A percentile compares a stretch with the other conserved stretches of the same genome.
Evolutionary conservation across 148 eudicot genomes (phyloP).

Genomic region (Rhododendron mucronatum): DNA sequence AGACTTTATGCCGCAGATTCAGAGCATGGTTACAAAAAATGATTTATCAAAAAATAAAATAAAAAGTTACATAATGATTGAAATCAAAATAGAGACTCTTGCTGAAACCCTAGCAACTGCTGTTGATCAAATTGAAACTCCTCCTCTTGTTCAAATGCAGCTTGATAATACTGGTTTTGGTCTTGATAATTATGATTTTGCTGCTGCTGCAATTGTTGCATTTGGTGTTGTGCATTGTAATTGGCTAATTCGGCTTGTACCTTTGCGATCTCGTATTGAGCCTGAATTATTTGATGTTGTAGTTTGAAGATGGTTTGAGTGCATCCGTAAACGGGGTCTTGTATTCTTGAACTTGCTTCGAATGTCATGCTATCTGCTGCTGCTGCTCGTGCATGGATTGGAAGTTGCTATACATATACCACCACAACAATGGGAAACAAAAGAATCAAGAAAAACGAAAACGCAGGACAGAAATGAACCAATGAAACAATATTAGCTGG

Average conservation of each 20-base stretch:
- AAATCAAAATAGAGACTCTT: neutral
- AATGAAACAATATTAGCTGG: no score
- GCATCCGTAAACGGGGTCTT: slow-evolving; percentile 41
- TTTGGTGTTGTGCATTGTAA: slow-evolving; percentile 9
- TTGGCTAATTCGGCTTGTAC: slow-evolving; percentile 25
- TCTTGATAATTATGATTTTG: neutral
- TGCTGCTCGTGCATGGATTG: slow-evolving; percentile 18
- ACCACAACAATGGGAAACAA: no score
- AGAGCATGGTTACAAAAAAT: neutral
- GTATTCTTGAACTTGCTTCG: slow-evolving; percentile 36
- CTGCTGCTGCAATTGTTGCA: neutral
- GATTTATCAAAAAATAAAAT: neutral
- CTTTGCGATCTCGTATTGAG: slow-evolving; percentile 28
- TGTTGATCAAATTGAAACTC: neutral
- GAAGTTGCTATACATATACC: slow-evolving; percentile 13
- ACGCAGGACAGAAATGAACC: no score
- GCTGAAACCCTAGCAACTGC: neutral
- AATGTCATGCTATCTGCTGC: slow-evolving; percentile 34
- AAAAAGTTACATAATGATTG: neutral
- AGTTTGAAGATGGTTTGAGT: slow-evolving; percentile 31
- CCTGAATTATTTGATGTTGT: slow-evolving; percentile 29
- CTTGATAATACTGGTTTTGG: neutral
- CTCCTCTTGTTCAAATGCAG: neutral
- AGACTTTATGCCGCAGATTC: neutral
- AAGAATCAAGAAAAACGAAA: no score